Evolutionary conservation across 2,329 filamentous ascomycete species (phyloP).

Genomic region (Botrytis paeoniae): DNA sequence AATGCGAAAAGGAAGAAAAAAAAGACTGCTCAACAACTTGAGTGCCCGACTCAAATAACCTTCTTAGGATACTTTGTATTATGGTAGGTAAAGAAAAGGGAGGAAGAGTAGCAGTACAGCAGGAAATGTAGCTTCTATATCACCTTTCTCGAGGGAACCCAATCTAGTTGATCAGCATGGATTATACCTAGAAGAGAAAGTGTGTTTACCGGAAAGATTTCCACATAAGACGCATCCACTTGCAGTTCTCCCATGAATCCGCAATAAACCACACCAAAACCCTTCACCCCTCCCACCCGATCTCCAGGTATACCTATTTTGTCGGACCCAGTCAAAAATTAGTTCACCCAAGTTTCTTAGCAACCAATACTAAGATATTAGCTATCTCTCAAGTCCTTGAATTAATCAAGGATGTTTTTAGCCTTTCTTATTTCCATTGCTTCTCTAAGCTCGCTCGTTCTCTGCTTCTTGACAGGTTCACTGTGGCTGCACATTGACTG

Average conservation of each 20-base stretch:
- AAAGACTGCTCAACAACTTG: neutral
- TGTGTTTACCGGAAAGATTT: neutral
- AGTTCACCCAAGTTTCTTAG: neutral
- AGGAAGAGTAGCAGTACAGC: neutral
- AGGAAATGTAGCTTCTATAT: slow-evolving; percentile 6
- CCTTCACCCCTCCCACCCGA: neutral
- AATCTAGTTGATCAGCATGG: slow-evolving; percentile 4
- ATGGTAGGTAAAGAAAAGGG: neutral
- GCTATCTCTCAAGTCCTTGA: neutral
- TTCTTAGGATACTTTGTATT: neutral
- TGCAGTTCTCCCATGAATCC: neutral
- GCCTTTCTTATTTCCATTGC: neutral
- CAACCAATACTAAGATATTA: neutral
- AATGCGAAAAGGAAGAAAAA: neutral
- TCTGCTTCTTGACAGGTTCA: neutral
- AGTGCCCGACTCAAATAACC: slow-evolving; percentile 3
- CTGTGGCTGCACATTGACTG: neutral
- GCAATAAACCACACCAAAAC: neutral
- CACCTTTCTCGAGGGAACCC: neutral
- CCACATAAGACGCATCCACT: slow-evolving; percentile 1
- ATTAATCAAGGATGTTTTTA: neutral
- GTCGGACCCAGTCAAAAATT: neutral
- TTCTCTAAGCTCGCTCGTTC: neutral
- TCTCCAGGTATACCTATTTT: neutral
- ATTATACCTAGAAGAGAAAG: slow-evolving; percentile 8